These are phyloP conservation scores for Pilasporangium apinafurcum DNA, from an alignment of 352 stramenopile species.

Conservation along the genomic window DNA sequence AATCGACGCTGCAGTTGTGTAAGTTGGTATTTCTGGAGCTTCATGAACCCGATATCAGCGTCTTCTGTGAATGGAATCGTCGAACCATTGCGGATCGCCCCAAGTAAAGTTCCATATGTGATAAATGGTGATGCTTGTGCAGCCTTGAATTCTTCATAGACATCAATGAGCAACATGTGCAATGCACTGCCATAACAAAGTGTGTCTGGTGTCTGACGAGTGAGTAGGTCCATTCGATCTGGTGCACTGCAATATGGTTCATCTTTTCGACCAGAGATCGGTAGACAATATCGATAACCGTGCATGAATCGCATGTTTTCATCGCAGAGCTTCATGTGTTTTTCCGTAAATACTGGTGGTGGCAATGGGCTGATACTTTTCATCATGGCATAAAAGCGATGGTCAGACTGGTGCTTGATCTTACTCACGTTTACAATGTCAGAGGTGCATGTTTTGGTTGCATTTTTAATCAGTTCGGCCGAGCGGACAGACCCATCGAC, in stretches of 20 bases:
- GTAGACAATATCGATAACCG: slow-evolving; percentile 34
- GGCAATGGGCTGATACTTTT: not conserved
- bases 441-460: too few species aligned
- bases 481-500: too few species aligned
- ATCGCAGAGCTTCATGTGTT: not conserved
- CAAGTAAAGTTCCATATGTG: slow-evolving; percentile 38
- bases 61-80: slow-evolving; percentile 55
- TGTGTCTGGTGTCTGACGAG: slow-evolving; percentile 11
- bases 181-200: slow-evolving; percentile 40
- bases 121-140: slow-evolving; percentile 19
- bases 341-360: not conserved
- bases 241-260: slow-evolving; percentile 28
- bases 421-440: too few species aligned
- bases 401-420: too few species aligned
- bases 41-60: slow-evolving; percentile 32
- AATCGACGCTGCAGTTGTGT: slow-evolving; percentile 9
- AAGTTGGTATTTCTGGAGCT: slow-evolving; percentile 4
- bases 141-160: slow-evolving; percentile 30
- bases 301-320: not conserved
- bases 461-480: too few species aligned
- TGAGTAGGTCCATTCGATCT: slow-evolving; percentile 43
- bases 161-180: slow-evolving; percentile 47
- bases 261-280: slow-evolving; percentile 38
- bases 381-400: too few species aligned
- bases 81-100: slow-evolving; percentile 33